phyloP scores from a whole-genome alignment of 2,329 filamentous ascomycete species.

The Nemania sp. region DNA sequence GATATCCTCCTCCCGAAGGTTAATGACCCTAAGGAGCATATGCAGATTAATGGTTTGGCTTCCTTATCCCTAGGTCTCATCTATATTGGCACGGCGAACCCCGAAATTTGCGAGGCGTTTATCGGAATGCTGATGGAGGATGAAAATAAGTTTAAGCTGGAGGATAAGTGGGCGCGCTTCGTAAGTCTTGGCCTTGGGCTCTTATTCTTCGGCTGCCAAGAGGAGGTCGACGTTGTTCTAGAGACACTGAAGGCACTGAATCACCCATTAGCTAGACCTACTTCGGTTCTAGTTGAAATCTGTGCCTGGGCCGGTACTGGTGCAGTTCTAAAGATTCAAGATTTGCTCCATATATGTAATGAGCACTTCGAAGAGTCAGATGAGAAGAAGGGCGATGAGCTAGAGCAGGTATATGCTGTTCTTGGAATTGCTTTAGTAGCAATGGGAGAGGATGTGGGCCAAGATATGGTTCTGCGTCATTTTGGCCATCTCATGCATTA shows the following conservation, averaged over 20 bases:
- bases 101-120: constrained; percentile 91
- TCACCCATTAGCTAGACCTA: constrained; percentile 97
- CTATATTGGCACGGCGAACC: constrained; percentile 91
- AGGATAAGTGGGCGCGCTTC: constrained; percentile 98
- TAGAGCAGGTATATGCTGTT: constrained; percentile 95
- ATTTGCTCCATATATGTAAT: constrained; percentile 97
- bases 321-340: constrained; percentile 95
- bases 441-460: constrained; percentile 98
- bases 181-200: constrained; percentile 93
- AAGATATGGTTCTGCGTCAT: constrained; percentile 98
- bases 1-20: constrained; percentile 89
- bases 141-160: constrained; percentile 88
- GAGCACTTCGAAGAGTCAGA: constrained; percentile 95
- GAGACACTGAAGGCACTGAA: constrained; percentile 98
- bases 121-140: constrained; percentile 94
- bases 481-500: constrained; percentile 99
- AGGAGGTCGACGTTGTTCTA: constrained; percentile 97
- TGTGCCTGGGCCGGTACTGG: constrained; percentile 99
- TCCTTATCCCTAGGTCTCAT: constrained; percentile 90
- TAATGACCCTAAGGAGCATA: constrained; percentile 83
- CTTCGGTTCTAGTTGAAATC: constrained; percentile 91
- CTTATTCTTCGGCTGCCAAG: constrained; percentile 95
- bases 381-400: constrained; percentile 93
- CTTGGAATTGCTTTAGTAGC: constrained; percentile 93
- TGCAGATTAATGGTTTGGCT: constrained; percentile 97